phyloP scores from a whole-genome alignment of 805 yeast genomes.

The Wickerhamiella musiphila region DNA sequence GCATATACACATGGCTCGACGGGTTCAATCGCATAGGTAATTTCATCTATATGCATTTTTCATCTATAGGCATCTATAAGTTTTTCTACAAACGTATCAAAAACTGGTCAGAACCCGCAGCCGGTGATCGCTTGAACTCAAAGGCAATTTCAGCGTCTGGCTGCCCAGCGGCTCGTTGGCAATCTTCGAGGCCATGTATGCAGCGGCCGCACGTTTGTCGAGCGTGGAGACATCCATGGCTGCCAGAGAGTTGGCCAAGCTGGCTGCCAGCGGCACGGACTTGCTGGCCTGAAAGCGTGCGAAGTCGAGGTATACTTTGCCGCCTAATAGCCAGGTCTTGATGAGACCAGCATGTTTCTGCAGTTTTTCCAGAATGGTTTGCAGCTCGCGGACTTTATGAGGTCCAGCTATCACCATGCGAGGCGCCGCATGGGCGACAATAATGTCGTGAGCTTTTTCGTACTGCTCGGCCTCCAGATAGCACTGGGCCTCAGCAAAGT shows the following conservation, averaged over 20 bases:
- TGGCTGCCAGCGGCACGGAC: slow-evolving; percentile 2
- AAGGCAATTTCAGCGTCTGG: slow-evolving; percentile 9
- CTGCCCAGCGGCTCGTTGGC: slow-evolving; percentile 8
- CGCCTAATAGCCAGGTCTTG: slow-evolving; percentile 21
- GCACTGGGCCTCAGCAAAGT: slow-evolving; percentile 41
- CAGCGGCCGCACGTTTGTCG: slow-evolving; percentile 13
- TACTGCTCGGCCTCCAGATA: slow-evolving; percentile 43
- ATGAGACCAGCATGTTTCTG: slow-evolving; percentile 12
- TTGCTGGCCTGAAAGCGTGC: slow-evolving; percentile 4
- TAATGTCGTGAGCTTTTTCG: slow-evolving; percentile 44
- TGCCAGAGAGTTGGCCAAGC: slow-evolving; percentile 1
- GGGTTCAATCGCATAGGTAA: too few relatives aligned
- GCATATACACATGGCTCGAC: too few relatives aligned
- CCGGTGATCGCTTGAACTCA: slow-evolving; percentile 9
- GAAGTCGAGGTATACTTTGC: slow-evolving; percentile 23
- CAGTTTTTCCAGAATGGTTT: slow-evolving; percentile 14
- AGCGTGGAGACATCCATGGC: slow-evolving; percentile 6
- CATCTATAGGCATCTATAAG: too few relatives aligned
- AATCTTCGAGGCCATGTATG: slow-evolving; percentile 17
- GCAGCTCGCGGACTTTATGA: too few relatives aligned
- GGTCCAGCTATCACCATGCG: slow-evolving; percentile 39
- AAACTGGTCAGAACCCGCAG: slow-evolving; percentile 7
- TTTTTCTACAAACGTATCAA: too few relatives aligned
- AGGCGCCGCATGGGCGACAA: slow-evolving; percentile 55
- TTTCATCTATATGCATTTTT: too few relatives aligned